Evolutionary conservation across 768 basidiomycete species (phyloP).

Genomic region (Calvatia gigantea): DNA sequence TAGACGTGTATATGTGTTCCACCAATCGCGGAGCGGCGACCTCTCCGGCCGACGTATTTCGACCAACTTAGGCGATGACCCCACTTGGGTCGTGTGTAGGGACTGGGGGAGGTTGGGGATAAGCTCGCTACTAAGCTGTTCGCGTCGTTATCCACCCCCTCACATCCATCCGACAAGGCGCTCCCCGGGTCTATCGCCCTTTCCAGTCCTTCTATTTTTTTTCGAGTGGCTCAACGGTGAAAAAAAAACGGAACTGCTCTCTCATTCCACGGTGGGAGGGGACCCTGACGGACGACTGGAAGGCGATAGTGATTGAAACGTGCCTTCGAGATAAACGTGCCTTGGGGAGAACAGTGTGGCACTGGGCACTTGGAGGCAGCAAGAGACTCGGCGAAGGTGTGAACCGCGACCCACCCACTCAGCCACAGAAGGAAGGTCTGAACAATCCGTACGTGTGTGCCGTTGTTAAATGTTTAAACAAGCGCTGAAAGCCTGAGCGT

Average conservation of each 20-base stretch:
- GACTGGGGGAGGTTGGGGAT: not conserved
- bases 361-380: not conserved
- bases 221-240: not conserved
- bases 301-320: conserved; percentile 2
- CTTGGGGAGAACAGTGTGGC: conserved; percentile 7
- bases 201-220: not conserved
- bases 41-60: not conserved
- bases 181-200: not conserved
- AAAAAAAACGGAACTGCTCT: not conserved
- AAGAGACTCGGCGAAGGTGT: not conserved
- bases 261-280: not conserved
- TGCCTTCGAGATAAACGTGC: not conserved
- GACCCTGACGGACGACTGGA: not conserved
- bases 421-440: conserved; percentile 9
- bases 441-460: too few relatives aligned
- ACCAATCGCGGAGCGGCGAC: not conserved
- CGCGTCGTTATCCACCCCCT: not conserved
- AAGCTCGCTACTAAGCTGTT: not conserved
- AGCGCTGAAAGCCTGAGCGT: too few relatives aligned
- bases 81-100: not conserved
- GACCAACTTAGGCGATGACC: not conserved
- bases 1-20: not conserved
- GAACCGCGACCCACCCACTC: conserved; percentile 3
- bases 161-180: not conserved
- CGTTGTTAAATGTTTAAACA: too few relatives aligned